Evolutionary conservation across 805 yeast species (phyloP).

Genomic region (Starmerella scarabaei): DNA sequence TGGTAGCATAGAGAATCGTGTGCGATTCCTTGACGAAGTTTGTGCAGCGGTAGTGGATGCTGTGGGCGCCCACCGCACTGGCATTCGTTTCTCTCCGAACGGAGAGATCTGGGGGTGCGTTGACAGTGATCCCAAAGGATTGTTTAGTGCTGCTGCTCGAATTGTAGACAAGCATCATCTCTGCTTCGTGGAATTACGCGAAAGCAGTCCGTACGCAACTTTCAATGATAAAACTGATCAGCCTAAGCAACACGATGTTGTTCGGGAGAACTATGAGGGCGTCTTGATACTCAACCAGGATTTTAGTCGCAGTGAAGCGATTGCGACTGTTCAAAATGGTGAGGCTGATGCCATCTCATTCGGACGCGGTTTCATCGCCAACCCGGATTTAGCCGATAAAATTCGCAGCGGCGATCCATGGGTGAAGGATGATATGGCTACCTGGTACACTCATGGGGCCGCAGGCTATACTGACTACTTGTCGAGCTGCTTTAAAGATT

Average conservation of each 20-base stretch:
- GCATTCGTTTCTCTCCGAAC: slow-evolving; percentile 31
- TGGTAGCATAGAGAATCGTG: slow-evolving; percentile 48
- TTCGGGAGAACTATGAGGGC: slow-evolving; percentile 37
- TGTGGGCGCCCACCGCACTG: slow-evolving; percentile 40
- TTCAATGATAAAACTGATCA: slow-evolving; percentile 10
- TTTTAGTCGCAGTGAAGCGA: slow-evolving; percentile 16
- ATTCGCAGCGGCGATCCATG: slow-evolving; percentile 29
- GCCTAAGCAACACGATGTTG: slow-evolving; percentile 4
- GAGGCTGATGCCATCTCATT: slow-evolving; percentile 27
- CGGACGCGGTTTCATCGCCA: slow-evolving; percentile 39
- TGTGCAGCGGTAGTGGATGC: slow-evolving; percentile 39
- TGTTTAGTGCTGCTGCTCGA: slow-evolving; percentile 23
- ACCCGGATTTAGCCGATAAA: slow-evolving; percentile 41
- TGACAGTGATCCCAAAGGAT: slow-evolving; percentile 23
- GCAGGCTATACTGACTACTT: not conserved
- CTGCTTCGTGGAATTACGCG: slow-evolving; percentile 34
- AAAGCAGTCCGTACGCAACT: slow-evolving; percentile 34
- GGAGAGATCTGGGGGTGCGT: slow-evolving; percentile 23
- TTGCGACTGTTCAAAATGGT: slow-evolving; percentile 10
- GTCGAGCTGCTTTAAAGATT: too few relatives aligned
- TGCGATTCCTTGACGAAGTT: slow-evolving; percentile 38
- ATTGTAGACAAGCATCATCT: slow-evolving; percentile 29
- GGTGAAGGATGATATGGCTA: not conserved
- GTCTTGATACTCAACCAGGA: slow-evolving; percentile 26
- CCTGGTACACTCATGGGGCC: not conserved